Evolutionary conservation across 2,329 filamentous ascomycete species (phyloP).

Genomic region (Aureobasidium sp.): DNA sequence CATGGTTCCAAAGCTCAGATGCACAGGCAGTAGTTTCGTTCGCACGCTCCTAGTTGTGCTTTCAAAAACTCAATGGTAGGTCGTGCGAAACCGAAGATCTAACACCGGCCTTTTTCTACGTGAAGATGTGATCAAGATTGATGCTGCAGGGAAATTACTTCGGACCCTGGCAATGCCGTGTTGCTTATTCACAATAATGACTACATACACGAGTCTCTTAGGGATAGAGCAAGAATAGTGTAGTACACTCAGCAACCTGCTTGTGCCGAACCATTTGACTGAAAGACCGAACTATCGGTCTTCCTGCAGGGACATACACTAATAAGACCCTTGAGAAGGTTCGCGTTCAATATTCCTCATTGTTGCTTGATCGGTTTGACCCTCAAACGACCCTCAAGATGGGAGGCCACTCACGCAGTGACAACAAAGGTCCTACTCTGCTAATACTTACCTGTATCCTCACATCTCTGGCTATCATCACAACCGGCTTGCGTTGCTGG

Average conservation of each 20-base stretch:
- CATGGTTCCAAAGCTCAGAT: background rate
- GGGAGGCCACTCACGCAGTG: background rate
- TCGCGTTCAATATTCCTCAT: background rate
- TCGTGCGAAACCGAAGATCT: background rate
- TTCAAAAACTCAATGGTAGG: too few species aligned
- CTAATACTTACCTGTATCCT: constrained; percentile 13
- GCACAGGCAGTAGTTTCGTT: background rate
- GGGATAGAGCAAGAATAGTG: background rate
- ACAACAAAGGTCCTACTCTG: constrained; percentile 13
- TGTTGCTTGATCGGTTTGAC: background rate
- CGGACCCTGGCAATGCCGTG: background rate
- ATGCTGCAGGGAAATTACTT: background rate
- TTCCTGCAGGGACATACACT: background rate
- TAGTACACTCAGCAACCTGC: background rate
- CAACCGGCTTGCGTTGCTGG: constrained; percentile 11
- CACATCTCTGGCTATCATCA: constrained; percentile 10
- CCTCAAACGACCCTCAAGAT: background rate
- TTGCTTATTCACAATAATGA: background rate
- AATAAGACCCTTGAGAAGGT: background rate
- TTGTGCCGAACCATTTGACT: background rate
- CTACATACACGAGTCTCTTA: background rate
- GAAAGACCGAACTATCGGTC: background rate
- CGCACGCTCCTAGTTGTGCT: background rate
- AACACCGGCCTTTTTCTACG: background rate
- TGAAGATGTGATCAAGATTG: background rate